Evolutionary conservation across 1,139 yeast genomes (phyloP).

Genomic region (Kodamaea ohmeri): DNA sequence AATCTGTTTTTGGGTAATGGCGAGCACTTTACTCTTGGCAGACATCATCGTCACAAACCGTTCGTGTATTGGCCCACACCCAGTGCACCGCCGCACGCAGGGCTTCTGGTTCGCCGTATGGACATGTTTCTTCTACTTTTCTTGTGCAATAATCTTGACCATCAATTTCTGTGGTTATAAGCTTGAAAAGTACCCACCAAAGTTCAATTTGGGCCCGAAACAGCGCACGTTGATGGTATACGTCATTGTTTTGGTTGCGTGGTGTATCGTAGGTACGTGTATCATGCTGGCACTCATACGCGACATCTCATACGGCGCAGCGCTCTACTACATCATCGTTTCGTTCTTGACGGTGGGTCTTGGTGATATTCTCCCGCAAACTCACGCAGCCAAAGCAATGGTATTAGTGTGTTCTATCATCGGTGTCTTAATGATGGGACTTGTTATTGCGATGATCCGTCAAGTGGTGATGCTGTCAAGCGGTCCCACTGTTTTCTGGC

Average conservation of each 20-base stretch:
- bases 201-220: conserved; percentile 59
- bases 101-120: conserved; percentile 79
- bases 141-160: conserved; percentile 50
- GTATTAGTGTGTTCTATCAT: conserved; percentile 60
- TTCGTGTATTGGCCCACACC: conserved; percentile 15
- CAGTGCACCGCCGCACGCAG: conserved; percentile 39
- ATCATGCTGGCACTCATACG: conserved; percentile 38
- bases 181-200: conserved; percentile 60
- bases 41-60: conserved; percentile 40
- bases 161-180: conserved; percentile 62
- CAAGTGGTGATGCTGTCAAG: conserved; percentile 59
- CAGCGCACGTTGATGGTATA: conserved; percentile 74
- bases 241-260: conserved; percentile 59
- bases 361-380: conserved; percentile 64
- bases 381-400: conserved; percentile 54
- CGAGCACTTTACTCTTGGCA: conserved; percentile 49
- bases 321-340: conserved; percentile 68
- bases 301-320: conserved; percentile 52
- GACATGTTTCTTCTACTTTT: conserved; percentile 58
- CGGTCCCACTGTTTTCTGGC: conserved; percentile 64
- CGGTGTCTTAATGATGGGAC: conserved; percentile 71
- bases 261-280: conserved; percentile 68
- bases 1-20: conserved; percentile 60
- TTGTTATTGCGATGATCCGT: conserved; percentile 67
- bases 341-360: conserved; percentile 76